phyloP scores from a whole-genome alignment of 2,329 filamentous ascomycete species.

The Talaromyces piceae region DNA sequence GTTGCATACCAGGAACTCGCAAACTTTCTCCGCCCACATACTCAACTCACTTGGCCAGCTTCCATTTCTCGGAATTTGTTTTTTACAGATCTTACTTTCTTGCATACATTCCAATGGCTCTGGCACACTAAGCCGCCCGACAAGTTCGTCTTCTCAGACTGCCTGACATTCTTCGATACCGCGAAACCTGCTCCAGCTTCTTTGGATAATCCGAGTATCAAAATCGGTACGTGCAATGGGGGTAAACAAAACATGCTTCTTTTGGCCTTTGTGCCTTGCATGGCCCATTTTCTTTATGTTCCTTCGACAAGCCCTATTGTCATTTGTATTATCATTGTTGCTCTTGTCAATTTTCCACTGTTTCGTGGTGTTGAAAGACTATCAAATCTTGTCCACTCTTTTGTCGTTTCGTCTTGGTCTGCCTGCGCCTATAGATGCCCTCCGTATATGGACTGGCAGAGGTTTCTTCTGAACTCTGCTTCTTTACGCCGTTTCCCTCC shows the following conservation, averaged over 20 bases:
- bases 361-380: neutral
- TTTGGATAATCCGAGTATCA: neutral
- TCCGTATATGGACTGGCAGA: neutral
- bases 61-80: neutral
- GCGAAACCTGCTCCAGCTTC: neutral
- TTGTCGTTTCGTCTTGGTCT: slow-evolving; percentile 1
- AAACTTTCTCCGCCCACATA: neutral
- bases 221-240: neutral
- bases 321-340: neutral
- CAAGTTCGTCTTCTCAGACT: neutral
- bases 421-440: neutral
- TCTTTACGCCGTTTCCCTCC: neutral
- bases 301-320: neutral
- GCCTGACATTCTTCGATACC: neutral
- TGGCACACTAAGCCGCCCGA: neutral
- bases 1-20: neutral
- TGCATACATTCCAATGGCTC: neutral
- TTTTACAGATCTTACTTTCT: neutral
- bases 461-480: neutral
- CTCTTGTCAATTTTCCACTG: neutral
- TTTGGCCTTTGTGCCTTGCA: neutral
- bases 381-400: neutral
- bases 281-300: neutral
- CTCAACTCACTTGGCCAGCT: neutral
- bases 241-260: neutral